Percentiles rank a stretch among this genome's conserved stretches.
These are phyloP conservation scores for Acanthamoeba rhysodes DNA, from an alignment of 208 protist species.

Conservation along the genomic window DNA sequence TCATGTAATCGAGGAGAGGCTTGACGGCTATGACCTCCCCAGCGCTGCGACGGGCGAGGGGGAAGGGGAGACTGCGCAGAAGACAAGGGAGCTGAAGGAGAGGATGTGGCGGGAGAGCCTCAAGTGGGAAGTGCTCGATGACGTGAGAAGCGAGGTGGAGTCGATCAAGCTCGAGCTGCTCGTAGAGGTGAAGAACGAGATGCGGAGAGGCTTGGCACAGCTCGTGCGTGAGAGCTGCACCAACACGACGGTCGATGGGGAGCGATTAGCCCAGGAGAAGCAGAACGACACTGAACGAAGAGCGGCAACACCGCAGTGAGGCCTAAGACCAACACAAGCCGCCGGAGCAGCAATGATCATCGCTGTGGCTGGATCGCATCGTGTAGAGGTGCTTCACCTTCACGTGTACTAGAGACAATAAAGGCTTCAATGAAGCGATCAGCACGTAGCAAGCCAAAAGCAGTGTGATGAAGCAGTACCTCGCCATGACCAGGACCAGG, in stretches of 20 bases:
- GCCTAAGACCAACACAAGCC: too few relatives aligned
- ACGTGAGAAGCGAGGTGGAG: neutral
- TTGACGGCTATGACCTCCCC: neutral
- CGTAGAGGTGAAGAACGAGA: neutral
- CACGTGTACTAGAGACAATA: too few relatives aligned
- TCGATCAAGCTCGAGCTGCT: neutral
- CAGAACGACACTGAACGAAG: too few relatives aligned
- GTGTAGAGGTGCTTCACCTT: too few relatives aligned
- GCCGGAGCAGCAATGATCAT: too few relatives aligned
- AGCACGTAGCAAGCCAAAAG: too few relatives aligned
- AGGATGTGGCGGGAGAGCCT: neutral
- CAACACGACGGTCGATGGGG: neutral
- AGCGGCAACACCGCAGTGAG: too few relatives aligned
- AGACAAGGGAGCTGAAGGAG: neutral
- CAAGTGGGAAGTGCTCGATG: conserved; percentile 4
- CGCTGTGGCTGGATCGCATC: too few relatives aligned
- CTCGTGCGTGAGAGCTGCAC: neutral
- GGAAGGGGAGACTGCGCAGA: neutral
- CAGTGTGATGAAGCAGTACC: too few relatives aligned
- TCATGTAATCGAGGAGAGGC: neutral
- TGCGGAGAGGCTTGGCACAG: neutral
- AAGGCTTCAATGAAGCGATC: too few relatives aligned
- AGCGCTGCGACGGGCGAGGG: neutral
- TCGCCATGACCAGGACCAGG: too few relatives aligned
- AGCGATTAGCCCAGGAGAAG: neutral